A percentile compares a stretch with the other conserved stretches of the same genome.
Evolutionary conservation across 2,329 filamentous ascomycete species (phyloP).

Genomic region (Trichocomaceae sp.): DNA sequence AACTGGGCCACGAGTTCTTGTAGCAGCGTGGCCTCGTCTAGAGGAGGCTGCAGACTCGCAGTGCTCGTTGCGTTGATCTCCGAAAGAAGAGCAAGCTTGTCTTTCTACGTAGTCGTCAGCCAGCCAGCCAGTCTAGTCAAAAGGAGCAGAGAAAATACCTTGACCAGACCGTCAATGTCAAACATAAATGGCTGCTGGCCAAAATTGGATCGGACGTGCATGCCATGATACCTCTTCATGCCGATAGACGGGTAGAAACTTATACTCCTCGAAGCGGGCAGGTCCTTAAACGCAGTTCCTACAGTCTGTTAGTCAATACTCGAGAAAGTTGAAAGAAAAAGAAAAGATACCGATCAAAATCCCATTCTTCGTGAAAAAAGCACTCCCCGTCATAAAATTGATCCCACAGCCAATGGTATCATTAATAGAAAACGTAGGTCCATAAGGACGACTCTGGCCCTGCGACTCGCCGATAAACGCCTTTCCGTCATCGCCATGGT

Average conservation of each 20-base stretch:
- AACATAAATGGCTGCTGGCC: constrained; percentile 72
- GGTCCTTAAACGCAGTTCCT: constrained; percentile 53
- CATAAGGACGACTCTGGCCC: constrained; percentile 51
- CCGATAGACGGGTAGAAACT: constrained; percentile 53
- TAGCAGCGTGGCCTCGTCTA: constrained; percentile 70
- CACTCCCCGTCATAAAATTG: constrained; percentile 55
- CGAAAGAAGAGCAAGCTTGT: constrained; percentile 52
- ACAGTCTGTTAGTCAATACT: constrained; percentile 1
- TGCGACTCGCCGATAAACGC: constrained; percentile 54
- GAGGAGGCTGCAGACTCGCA: constrained; percentile 54
- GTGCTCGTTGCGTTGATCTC: constrained; percentile 57
- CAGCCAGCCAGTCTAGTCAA: neutral
- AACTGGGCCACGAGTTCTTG: constrained; percentile 83
- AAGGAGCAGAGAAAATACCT: constrained; percentile 40
- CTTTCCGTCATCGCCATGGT: constrained; percentile 61
- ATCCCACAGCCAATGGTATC: constrained; percentile 61
- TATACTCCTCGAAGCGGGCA: constrained; percentile 27
- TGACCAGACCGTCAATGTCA: constrained; percentile 82
- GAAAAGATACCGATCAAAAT: constrained; percentile 48
- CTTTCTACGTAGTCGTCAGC: constrained; percentile 42
- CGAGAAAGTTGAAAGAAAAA: constrained; percentile 11
- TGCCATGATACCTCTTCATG: constrained; percentile 57
- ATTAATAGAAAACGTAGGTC: constrained; percentile 52
- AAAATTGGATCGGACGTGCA: constrained; percentile 56
- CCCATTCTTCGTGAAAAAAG: constrained; percentile 63